These are phyloP conservation scores for Nakazawaea wyomingensis DNA, from an alignment of 805 yeast species.

Conservation along the genomic window DNA sequence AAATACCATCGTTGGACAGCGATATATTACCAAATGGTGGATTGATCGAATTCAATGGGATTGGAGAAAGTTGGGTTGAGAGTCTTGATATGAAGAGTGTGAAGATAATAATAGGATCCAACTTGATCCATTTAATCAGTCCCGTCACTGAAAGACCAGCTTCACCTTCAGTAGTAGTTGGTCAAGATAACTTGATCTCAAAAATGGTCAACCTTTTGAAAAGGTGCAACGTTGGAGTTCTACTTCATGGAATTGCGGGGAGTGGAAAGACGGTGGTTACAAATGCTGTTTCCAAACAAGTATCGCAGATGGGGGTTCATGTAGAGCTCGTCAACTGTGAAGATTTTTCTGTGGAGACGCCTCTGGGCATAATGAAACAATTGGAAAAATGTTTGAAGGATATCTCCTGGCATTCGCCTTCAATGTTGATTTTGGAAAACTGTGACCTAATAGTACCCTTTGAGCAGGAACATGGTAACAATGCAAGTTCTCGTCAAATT, in stretches of 20 bases:
- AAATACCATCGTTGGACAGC: conserved; percentile 44
- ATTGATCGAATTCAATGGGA: conserved; percentile 41
- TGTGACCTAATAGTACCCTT: conserved; percentile 68
- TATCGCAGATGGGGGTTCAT: conserved; percentile 39
- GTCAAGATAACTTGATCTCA: conserved; percentile 43
- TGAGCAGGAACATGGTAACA: conserved; percentile 51
- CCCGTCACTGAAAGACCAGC: not conserved
- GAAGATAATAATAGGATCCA: conserved; percentile 46
- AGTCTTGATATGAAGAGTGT: conserved; percentile 30
- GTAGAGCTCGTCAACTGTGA: conserved; percentile 51
- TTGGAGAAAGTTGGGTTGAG: conserved; percentile 41
- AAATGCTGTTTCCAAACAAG: conserved; percentile 31
- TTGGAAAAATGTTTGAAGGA: conserved; percentile 44
- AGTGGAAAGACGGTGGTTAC: conserved; percentile 71
- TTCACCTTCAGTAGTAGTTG: conserved; percentile 39
- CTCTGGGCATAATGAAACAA: conserved; percentile 39
- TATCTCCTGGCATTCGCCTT: conserved; percentile 66
- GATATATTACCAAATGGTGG: conserved; percentile 55
- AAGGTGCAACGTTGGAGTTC: conserved; percentile 46
- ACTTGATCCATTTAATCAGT: conserved; percentile 32
- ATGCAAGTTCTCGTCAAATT: conserved; percentile 56
- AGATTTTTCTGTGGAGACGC: conserved; percentile 48
- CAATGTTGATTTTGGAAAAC: conserved; percentile 72
- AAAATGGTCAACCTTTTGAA: conserved; percentile 35
- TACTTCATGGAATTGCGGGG: conserved; percentile 73